A percentile compares a stretch with the other conserved stretches of the same genome.
Evolutionary conservation across 805 yeast genomes (phyloP).

Genomic region (Metschnikowia aberdeeniae): DNA sequence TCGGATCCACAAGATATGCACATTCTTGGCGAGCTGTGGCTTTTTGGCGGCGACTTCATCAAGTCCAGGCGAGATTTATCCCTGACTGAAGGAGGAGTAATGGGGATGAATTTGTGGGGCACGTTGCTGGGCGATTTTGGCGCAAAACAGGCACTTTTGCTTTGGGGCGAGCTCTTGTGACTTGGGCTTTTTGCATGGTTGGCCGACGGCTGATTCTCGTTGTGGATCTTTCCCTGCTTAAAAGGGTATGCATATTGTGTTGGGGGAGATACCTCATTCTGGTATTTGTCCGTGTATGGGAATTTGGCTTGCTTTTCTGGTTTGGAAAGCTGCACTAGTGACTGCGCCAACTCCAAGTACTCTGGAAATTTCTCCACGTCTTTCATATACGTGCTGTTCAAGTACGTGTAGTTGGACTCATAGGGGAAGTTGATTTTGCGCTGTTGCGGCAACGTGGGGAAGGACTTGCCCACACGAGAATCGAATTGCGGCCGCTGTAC

Average conservation of each 20-base stretch:
- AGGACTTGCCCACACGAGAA: slow-evolving; percentile 31
- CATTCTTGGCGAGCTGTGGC: slow-evolving; percentile 41
- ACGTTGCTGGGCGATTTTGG: neutral
- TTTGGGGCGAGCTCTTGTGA: neutral
- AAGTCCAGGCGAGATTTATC: slow-evolving; percentile 28
- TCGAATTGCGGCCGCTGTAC: slow-evolving; percentile 33
- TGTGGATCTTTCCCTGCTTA: neutral
- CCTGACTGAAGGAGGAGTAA: slow-evolving; percentile 39
- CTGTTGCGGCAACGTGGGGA: slow-evolving; percentile 19
- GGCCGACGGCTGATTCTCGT: neutral
- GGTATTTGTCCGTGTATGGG: neutral
- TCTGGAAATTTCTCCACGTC: slow-evolving; percentile 49
- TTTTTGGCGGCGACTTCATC: slow-evolving; percentile 30
- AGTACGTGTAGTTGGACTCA: slow-evolving; percentile 49
- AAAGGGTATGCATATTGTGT: neutral
- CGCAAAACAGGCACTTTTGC: neutral
- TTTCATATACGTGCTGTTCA: slow-evolving; percentile 43
- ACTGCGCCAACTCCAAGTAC: slow-evolving; percentile 44
- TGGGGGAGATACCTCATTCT: neutral
- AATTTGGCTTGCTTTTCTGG: slow-evolving; percentile 4
- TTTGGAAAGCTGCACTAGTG: slow-evolving; percentile 34
- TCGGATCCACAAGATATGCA: slow-evolving; percentile 90
- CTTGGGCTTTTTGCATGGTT: neutral
- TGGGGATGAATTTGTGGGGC: slow-evolving; percentile 30
- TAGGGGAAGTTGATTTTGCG: slow-evolving; percentile 48